Evolutionary conservation across 2,329 filamentous ascomycete species (phyloP), one percentile per base, ranked within the genome.

Genomic region (Rhinocladiella mackenziei): DNA sequence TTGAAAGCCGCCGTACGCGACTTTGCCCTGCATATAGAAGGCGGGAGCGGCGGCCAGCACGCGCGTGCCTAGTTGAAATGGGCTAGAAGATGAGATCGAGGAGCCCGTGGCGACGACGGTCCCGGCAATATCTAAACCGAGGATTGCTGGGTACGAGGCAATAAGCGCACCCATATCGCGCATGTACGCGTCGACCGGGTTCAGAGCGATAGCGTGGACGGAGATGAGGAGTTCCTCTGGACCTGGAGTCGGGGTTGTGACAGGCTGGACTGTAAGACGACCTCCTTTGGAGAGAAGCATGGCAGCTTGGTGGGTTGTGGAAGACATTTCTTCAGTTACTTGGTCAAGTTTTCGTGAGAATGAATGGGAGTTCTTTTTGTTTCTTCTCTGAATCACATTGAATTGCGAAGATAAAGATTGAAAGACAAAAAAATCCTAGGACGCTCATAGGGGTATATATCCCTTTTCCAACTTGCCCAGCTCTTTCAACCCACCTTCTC

Each of bases 221-320:
- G 66, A 58, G 54, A 71, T 61, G n/a, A 70, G 63, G 32, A 71
- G 39, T 19, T 70, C 64, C 7, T 58, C 50, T 0, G 65, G 62
- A 5, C 62, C 61, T 0, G 65, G 62, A 1, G 50, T 49, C 17
- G 60, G 58, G 1, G 64, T 48, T n/a, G 20, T 6, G 6, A 42
- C 6, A 17, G 28, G n/a, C 18, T 43, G 39, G n/a, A 48, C 9
- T 6, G 29, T 30, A n/a, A 43, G 39, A 11, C 14, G 39, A 9
- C 29, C 14, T 22, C 34, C 45, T 17, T 43, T 43, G 11, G 19
- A 31, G 10, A 19, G 28, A 28, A 48, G 14, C 11, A 48, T n/a
- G 22, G 45, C 45, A n/a, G 39, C 45, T 34, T 43, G 34, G 28
- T 48, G 45, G 17, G 19, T 48, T n/a, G n/a, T n/a, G n/a, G n/a